Conservation (phyloP, 768 basidiomycete species). For the Scleroderma citrinum region DNA sequence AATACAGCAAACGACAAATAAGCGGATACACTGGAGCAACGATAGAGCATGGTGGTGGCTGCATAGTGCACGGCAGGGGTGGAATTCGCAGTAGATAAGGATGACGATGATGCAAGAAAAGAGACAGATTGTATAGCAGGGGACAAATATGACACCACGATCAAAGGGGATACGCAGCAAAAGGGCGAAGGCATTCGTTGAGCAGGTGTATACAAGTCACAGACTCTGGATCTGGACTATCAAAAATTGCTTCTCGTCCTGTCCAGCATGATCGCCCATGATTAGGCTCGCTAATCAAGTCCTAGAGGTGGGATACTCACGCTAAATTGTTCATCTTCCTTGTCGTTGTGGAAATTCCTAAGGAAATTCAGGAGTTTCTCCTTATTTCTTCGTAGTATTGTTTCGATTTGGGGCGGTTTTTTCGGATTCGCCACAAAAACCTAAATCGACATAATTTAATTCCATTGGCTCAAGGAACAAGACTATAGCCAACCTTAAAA, state of each 20-base stretch:
- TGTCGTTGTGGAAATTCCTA: slow-evolving; percentile 95
- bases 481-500: slow-evolving; percentile 73
- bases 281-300: background rate
- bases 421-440: slow-evolving; percentile 99
- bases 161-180: background rate
- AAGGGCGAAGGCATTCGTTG: background rate
- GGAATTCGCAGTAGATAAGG: background rate
- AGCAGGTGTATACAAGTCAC: slow-evolving; percentile 26
- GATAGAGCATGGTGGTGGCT: too few relatives aligned
- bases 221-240: slow-evolving; percentile 86
- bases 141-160: background rate
- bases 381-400: slow-evolving; percentile 87
- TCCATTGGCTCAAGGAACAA: too few relatives aligned
- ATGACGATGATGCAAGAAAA: background rate
- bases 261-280: slow-evolving; percentile 4
- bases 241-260: slow-evolving; percentile 95
- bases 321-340: slow-evolving; percentile 97
- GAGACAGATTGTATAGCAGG: background rate
- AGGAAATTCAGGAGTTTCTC: slow-evolving; percentile 88
- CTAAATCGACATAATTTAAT: slow-evolving; percentile 30
- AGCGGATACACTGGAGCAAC: background rate
- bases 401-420: slow-evolving; percentile 94
- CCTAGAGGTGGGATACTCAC: slow-evolving; percentile 32
- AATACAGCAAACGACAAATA: background rate
- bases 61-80: background rate